Percentiles rank a stretch among this genome's conserved stretches.
phyloP scores from a whole-genome alignment of 2,329 filamentous ascomycete genomes.

The Penicillium carneum region DNA sequence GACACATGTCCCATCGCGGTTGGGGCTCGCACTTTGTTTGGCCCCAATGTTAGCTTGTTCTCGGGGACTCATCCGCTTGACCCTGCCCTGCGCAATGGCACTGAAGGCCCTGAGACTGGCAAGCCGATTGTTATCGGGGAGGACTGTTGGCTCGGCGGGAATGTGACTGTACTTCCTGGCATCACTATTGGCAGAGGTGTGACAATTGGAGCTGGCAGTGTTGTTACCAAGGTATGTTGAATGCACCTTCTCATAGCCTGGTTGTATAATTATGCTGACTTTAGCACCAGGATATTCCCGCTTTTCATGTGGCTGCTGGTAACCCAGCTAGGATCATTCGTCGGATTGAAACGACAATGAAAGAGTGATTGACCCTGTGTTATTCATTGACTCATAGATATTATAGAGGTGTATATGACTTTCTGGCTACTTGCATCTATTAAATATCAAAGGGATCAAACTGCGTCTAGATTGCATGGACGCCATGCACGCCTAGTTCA shows the following conservation, averaged over 20 bases:
- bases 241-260: neutral
- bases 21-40: conserved; percentile 78
- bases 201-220: conserved; percentile 79
- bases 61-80: conserved; percentile 79
- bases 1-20: conserved; percentile 79
- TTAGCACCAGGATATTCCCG: conserved; percentile 45
- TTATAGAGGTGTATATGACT: neutral
- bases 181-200: conserved; percentile 78
- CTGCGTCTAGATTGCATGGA: conserved; percentile 14
- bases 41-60: conserved; percentile 79
- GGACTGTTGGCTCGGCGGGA: conserved; percentile 81
- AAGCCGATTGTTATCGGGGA: conserved; percentile 77
- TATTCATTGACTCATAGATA: conserved; percentile 5
- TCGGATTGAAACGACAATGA: conserved; percentile 50
- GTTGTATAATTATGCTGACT: neutral
- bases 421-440: neutral
- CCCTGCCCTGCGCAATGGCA: conserved; percentile 75
- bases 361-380: conserved; percentile 14
- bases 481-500: conserved; percentile 23
- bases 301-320: conserved; percentile 52
- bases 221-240: conserved; percentile 72
- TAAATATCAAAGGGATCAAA: conserved; percentile 3
- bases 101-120: conserved; percentile 75
- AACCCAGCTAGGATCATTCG: conserved; percentile 52
- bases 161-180: conserved; percentile 74